Evolutionary conservation across 2,329 filamentous ascomycete species (phyloP), one percentile per base, ranked within the genome.

Genomic region (Ilyonectria destructans): DNA sequence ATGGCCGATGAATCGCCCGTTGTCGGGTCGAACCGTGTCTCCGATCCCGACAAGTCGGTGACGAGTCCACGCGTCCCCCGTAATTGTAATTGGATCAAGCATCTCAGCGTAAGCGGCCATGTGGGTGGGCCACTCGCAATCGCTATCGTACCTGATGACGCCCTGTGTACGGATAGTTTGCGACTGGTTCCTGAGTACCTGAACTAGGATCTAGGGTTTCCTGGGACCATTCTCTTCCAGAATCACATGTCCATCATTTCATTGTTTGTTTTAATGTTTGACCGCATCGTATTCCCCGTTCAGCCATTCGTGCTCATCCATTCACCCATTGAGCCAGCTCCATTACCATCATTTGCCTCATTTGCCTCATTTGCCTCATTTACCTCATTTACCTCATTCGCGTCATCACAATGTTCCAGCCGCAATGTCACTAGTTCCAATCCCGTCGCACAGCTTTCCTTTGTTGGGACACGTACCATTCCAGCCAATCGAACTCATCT

Each of bases 1-100:
- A 19, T 19, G 51, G 29, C 51, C 51, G 51, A 37, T 33, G 21
- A 33, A 54, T 54, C n/a, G 29, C n/a, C 29, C 29, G 51, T 54
- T 54, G 6, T 54, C 51, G 51, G 51, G 51, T 54, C 19, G 51
- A 37, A 37, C 51, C 51, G 51, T 35, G 31, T 21, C 51, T 35
- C 26, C 6, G n/a, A 12, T 21, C 12, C 31, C 51, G 49, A 19
- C 40, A 43, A 43, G 40, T 43, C 31, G 31, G 33, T 35, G 51
- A 35, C 51, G 29, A 37, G 51, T 19, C 12, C 29, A 35, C 29
- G n/a, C 45, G 45, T 21, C 17, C 10, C 33, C 33, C 31, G 51
- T 35, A 54, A 54, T 35, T 33, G 51, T 21, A 54, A 54, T 54
- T 54, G 51, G 29, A n/a, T 8, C 26, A 26, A 51, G 23, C 48